Conservation (phyloP, 371 early-diverging fungal species). For the Furculomyces boomerangus region DNA sequence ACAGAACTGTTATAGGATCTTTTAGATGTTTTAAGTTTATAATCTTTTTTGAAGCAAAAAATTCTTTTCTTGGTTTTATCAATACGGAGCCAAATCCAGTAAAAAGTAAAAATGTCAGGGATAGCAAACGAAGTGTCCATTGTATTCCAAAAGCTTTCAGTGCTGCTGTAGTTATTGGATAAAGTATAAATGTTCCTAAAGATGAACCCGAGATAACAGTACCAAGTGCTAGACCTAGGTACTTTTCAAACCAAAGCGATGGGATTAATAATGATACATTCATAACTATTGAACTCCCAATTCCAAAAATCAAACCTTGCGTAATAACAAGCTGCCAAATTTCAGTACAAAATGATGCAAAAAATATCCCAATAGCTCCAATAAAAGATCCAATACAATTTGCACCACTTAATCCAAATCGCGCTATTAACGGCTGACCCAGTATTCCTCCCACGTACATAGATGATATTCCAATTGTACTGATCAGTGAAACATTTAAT, state of each 20-base stretch:
- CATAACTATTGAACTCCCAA: conserved; percentile 37
- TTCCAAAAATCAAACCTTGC: conserved; percentile 46
- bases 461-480: neutral
- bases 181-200: conserved; percentile 44
- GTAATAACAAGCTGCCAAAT: conserved; percentile 52
- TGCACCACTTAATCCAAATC: neutral
- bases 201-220: conserved; percentile 47
- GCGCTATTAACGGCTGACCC: neutral
- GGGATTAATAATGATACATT: conserved; percentile 28
- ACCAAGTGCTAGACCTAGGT: conserved; percentile 53
- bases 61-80: conserved; percentile 19
- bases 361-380: conserved; percentile 33
- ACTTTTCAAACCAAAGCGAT: conserved; percentile 55
- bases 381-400: conserved; percentile 13
- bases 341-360: conserved; percentile 38
- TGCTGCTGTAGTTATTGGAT: conserved; percentile 32
- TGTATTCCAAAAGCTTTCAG: conserved; percentile 29
- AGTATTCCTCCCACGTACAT: conserved; percentile 15
- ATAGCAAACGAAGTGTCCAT: conserved; percentile 36
- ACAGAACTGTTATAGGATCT: neutral
- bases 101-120: conserved; percentile 28
- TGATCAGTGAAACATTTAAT: neutral
- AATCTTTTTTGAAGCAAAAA: neutral
- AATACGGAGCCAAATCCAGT: conserved; percentile 19
- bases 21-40: neutral